These are phyloP conservation scores for Dipteronia sinensis DNA, from an alignment of 345 rosid genomes.

Conservation along the genomic window DNA sequence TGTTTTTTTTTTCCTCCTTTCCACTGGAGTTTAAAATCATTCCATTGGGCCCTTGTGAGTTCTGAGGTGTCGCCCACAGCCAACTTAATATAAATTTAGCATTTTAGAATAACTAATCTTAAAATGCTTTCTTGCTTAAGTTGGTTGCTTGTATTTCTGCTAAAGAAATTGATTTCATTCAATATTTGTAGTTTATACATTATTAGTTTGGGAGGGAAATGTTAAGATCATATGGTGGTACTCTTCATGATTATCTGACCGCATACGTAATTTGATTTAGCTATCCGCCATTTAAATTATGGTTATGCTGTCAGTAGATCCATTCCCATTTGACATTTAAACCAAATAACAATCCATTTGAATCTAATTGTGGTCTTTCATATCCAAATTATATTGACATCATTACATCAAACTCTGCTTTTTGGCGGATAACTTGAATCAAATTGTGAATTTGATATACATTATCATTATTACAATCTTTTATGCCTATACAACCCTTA, in stretches of 20 bases:
- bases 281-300: background rate
- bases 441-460: background rate
- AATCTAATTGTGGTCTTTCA: background rate
- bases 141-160: background rate
- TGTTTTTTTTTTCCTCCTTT: background rate
- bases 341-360: background rate
- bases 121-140: background rate
- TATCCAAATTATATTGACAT: background rate
- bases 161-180: background rate
- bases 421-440: background rate
- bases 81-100: background rate
- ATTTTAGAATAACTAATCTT: too few relatives aligned
- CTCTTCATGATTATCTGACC: background rate
- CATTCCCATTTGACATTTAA: background rate
- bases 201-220: background rate
- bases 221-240: background rate
- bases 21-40: background rate
- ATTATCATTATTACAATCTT: background rate
- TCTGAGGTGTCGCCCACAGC: background rate
- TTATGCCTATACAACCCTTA: background rate
- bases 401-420: background rate
- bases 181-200: background rate
- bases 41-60: background rate
- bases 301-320: background rate
- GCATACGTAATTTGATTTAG: background rate